These are phyloP conservation scores for Aureobasidium leucospermi DNA, from an alignment of 2,329 filamentous ascomycete genomes.

Conservation along the genomic window DNA sequence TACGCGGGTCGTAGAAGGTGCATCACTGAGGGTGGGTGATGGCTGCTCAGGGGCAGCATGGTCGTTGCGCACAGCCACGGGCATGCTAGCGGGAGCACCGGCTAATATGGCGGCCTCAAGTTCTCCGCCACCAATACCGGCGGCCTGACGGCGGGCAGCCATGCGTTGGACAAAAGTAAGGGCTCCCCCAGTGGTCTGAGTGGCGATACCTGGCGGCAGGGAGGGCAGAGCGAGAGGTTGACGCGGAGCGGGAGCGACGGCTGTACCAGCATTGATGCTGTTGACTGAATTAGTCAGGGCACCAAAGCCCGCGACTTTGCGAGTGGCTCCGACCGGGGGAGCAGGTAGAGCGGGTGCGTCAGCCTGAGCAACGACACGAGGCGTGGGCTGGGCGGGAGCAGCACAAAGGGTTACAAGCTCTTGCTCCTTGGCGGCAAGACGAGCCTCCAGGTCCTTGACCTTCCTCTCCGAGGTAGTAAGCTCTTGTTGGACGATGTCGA, in stretches of 20 bases:
- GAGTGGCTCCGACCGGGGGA: no score
- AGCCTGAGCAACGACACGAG: background rate
- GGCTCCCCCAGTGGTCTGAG: background rate
- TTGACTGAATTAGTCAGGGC: background rate
- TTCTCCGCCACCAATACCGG: background rate
- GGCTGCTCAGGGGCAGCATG: background rate
- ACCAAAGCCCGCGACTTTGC: background rate
- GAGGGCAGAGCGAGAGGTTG: background rate
- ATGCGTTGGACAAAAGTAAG: background rate
- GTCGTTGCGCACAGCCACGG: background rate
- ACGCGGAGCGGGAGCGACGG: background rate
- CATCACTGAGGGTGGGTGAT: background rate
- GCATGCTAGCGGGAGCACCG: background rate
- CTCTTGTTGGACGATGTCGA: background rate
- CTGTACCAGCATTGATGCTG: background rate
- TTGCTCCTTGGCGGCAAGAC: background rate
- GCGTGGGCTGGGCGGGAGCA: background rate
- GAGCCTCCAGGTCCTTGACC: background rate
- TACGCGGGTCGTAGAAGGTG: background rate
- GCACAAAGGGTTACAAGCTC: background rate
- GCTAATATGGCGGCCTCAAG: background rate
- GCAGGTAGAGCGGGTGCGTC: no score
- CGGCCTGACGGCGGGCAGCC: background rate
- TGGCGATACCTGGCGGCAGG: background rate
- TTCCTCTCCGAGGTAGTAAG: background rate